Conservation (phyloP, 805 yeast genomes). For the Yamadazyma kitorensis region DNA sequence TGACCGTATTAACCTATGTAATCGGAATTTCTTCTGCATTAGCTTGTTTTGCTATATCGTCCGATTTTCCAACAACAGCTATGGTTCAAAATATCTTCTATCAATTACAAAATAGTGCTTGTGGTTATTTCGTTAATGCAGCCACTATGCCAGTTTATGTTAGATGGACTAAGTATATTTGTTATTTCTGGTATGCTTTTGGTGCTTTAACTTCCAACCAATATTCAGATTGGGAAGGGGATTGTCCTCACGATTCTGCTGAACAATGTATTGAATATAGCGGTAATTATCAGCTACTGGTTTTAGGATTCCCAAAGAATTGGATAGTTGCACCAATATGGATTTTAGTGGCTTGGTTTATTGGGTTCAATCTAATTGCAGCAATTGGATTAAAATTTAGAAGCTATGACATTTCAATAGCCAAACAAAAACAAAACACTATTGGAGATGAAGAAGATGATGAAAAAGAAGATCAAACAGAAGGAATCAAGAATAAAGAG, state of each 20-base stretch:
- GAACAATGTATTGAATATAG: conserved; percentile 41
- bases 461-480: conserved; percentile 7
- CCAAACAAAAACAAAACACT: conserved; percentile 34
- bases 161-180: conserved; percentile 76
- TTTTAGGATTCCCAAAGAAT: conserved; percentile 57
- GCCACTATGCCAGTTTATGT: conserved; percentile 79
- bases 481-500: not conserved
- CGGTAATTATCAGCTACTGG: conserved; percentile 52
- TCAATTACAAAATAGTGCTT: conserved; percentile 72
- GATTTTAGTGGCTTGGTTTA: conserved; percentile 54
- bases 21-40: conserved; percentile 56
- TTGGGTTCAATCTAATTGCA: conserved; percentile 52
- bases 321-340: conserved; percentile 70
- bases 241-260: conserved; percentile 39
- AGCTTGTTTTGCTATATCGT: conserved; percentile 50
- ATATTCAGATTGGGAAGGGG: conserved; percentile 59
- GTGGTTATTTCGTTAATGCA: conserved; percentile 79
- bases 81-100: conserved; percentile 60
- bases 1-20: conserved; percentile 54
- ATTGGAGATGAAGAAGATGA: conserved; percentile 27
- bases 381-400: conserved; percentile 46
- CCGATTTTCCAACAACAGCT: conserved; percentile 62
- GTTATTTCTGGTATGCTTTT: conserved; percentile 76
- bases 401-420: conserved; percentile 52
- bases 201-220: conserved; percentile 67